phyloP scores from a whole-genome alignment of 352 stramenopile genomes.

The Globisporangium viniferum region DNA sequence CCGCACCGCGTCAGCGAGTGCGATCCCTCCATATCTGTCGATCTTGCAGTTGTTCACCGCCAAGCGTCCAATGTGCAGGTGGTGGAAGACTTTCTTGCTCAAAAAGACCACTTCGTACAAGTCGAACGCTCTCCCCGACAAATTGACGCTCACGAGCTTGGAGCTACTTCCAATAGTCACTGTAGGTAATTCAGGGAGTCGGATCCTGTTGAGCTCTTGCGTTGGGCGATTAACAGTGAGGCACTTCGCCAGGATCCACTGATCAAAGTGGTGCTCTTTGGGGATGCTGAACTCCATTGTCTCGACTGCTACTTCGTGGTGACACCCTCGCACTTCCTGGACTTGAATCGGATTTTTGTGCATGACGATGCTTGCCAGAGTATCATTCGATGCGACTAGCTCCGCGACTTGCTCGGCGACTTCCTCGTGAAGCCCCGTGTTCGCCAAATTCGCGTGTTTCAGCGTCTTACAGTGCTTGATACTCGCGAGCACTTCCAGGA shows the following conservation, averaged over 20 bases:
- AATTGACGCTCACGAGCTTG: conserved; percentile 44
- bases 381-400: conserved; percentile 53
- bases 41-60: conserved; percentile 60
- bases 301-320: conserved; percentile 21
- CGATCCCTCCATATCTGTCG: conserved; percentile 43
- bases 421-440: conserved; percentile 58
- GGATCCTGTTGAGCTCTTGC: conserved; percentile 52
- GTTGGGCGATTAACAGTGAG: conserved; percentile 61
- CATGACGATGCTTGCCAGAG: conserved; percentile 59
- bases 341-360: conserved; percentile 37
- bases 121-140: conserved; percentile 42
- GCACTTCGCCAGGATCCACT: conserved; percentile 67
- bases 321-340: conserved; percentile 52
- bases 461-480: conserved; percentile 55
- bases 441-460: conserved; percentile 44
- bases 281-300: conserved; percentile 29
- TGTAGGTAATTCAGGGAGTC: conserved; percentile 23
- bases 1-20: conserved; percentile 55
- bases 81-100: conserved; percentile 65
- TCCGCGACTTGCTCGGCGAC: conserved; percentile 59
- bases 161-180: conserved; percentile 10
- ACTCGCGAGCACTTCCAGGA: conserved; percentile 51
- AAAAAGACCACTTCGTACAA: conserved; percentile 66
- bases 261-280: conserved; percentile 46
- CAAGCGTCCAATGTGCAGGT: conserved; percentile 54